Conservation (phyloP, 1,139 yeast species). For the Wickerhamomyces sp. region DNA sequence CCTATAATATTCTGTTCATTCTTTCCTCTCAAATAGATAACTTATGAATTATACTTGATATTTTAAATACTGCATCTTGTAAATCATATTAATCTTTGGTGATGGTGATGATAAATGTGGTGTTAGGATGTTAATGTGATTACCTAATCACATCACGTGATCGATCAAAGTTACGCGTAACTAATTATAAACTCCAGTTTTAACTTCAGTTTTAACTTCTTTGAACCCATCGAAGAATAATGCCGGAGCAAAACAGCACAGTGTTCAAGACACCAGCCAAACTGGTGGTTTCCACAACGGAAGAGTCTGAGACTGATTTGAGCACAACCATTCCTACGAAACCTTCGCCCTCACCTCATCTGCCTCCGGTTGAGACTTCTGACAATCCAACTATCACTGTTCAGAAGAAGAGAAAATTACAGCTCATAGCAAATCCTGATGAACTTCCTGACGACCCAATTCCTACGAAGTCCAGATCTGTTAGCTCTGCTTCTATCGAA, state of each 20-base stretch:
- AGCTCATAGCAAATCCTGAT: constrained; percentile 8
- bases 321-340: constrained; percentile 11
- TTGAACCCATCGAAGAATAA: neutral
- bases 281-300: neutral
- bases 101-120: too few relatives aligned
- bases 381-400: constrained; percentile 6
- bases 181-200: too few relatives aligned
- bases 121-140: too few relatives aligned
- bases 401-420: constrained; percentile 13
- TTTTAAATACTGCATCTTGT: too few relatives aligned
- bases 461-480: constrained; percentile 23
- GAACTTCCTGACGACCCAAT: constrained; percentile 9
- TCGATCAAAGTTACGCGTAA: too few relatives aligned
- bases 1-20: too few relatives aligned
- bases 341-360: neutral
- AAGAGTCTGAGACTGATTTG: constrained; percentile 1
- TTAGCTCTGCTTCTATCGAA: constrained; percentile 12
- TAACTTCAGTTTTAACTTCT: too few relatives aligned
- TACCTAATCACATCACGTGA: too few relatives aligned
- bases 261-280: constrained; percentile 1
- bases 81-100: too few relatives aligned
- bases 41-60: too few relatives aligned
- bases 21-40: too few relatives aligned
- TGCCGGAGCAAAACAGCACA: neutral
- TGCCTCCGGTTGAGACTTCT: constrained; percentile 7